phyloP scores from a whole-genome alignment of 1,139 yeast genomes.

The Yamadazyma kanchanaburiensis region DNA sequence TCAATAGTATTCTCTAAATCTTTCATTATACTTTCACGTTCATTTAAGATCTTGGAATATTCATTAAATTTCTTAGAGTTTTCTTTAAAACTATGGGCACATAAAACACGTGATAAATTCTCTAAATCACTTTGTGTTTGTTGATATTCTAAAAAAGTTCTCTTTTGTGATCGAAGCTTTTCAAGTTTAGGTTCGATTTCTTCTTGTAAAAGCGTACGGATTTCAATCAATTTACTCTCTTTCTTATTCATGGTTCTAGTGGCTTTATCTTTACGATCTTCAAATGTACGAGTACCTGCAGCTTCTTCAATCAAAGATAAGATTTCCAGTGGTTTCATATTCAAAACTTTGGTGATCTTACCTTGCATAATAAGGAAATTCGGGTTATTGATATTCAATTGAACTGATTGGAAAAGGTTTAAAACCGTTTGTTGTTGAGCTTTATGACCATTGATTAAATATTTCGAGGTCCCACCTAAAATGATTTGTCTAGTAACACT shows the following conservation, averaged over 20 bases:
- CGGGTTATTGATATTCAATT: slow-evolving; percentile 92
- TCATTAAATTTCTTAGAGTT: slow-evolving; percentile 40
- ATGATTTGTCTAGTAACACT: slow-evolving; percentile 91
- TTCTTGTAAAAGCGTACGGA: slow-evolving; percentile 66
- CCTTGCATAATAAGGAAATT: slow-evolving; percentile 99
- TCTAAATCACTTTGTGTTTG: slow-evolving; percentile 81
- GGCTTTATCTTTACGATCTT: slow-evolving; percentile 89
- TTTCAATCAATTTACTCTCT: slow-evolving; percentile 79
- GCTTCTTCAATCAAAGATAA: slow-evolving; percentile 94
- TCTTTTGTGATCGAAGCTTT: slow-evolving; percentile 74
- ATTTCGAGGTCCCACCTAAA: slow-evolving; percentile 89
- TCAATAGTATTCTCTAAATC: slow-evolving; percentile 36
- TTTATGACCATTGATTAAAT: slow-evolving; percentile 90
- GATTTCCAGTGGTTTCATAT: slow-evolving; percentile 92
- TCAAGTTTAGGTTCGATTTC: slow-evolving; percentile 94
- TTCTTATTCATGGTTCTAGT: slow-evolving; percentile 89
- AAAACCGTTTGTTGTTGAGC: slow-evolving; percentile 95
- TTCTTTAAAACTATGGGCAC: slow-evolving; percentile 68
- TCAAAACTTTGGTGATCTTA: slow-evolving; percentile 91
- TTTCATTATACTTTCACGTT: slow-evolving; percentile 33
- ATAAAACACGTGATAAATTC: slow-evolving; percentile 65
- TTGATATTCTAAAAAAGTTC: slow-evolving; percentile 81
- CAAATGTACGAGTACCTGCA: slow-evolving; percentile 95
- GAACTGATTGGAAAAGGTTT: slow-evolving; percentile 89
- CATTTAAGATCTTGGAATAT: slow-evolving; percentile 35